Base-by-base conservation (phyloP, 2,329 filamentous ascomycete genomes). In the Ceratocystis alfenasii region DNA sequence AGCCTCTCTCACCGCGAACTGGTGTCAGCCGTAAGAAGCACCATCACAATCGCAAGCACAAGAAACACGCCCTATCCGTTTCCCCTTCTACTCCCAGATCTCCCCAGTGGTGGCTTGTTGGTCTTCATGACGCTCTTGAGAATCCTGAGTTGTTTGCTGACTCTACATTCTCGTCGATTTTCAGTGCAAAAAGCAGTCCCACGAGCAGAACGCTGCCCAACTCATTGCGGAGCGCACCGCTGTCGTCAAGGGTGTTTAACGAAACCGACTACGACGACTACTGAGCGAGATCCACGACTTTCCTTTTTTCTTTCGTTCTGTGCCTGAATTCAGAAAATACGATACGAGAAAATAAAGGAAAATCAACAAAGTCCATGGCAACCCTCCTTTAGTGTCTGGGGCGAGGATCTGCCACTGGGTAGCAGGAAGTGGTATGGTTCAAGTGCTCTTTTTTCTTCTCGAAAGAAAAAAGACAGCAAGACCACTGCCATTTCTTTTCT, bases 111-210 rank as follows among this genome's bases (percentile, higher is more conserved):
- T 79, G 77, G 77, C 73, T 77, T n/a, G 73, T 78, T 46, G 76
- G 77, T 30, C 73, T 78, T 3, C 70, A 68, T 65, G 74, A 74
- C 36, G 72, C 75, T 46, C 72, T 79, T 62, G 72, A 75, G 66
- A 71, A 74, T 70, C 67, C 72, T 65, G 69, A 74, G 70, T 73
- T 66, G 28, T 60, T 41, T 55, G 44, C 75, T 77, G 73, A 78
- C 74, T 59, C 48, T 48, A 72, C 68, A 48, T 22, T 22, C 67
- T 64, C 63, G 67, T 36, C 41, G 36, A n/a, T 3, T 20, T 15
- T n/a, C 73, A 87, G 85, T 96, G 93, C 83, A 96, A 96, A 83
- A 94, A 95, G 80, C 91, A 96, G 76, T 93, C 90, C 61, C 90
- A 96, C 77, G 90, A 95, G 75, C 86, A 91, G 70, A 99, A 99